Base-by-base conservation (phyloP, 768 basidiomycete species). In the Dacryopinax spathularia region DNA sequence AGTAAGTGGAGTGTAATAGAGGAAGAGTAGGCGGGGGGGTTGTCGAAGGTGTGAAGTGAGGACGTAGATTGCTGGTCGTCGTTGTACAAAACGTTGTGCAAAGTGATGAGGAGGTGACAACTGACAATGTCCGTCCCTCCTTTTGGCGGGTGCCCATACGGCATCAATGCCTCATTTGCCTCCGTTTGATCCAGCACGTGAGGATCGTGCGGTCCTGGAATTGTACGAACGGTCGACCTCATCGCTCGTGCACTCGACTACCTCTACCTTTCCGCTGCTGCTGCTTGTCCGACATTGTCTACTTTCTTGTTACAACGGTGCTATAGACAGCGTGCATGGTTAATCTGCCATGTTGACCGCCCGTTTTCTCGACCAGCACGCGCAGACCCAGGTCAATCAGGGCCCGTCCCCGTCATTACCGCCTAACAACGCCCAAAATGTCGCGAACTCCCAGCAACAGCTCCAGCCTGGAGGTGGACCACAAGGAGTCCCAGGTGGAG, bases 171-270 rank as follows among this genome's bases (percentile, higher is more conserved):
- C 43, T 56, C 48, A 25, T 56, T 56, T 56, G 48, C 48, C 18
- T 56, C 48, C 48, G 48, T 20, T 37, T 56, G 25, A 15, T 56
- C 31, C 48, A 3, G 48, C 48, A 56, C 48, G 48, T 56, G 48
- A 56, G 48, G 48, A 13, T 56, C 48, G 48, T 56, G 48, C 31
- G 48, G n/a, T n/a, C 31, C 48, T 56, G 48, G 48, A 56, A 56
- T 56, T 56, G 31, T 56, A 56, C 48, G 48, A 56, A n/a, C n/a
- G n/a, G n/a, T n/a, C 48, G 48, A 56, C 48, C 2, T 18, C 39
- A 15, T n/a, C n/a, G n/a, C n/a, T n/a, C n/a, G n/a, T n/a, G n/a
- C n/a, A n/a, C n/a, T n/a, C n/a, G n/a, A n/a, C n/a, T n/a, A n/a
- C n/a, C n/a, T n/a, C n/a, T n/a, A n/a, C n/a, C n/a, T n/a, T n/a